These are phyloP conservation scores for Neurospora terricola DNA, from an alignment of 495 filamentous ascomycete genomes.

Conservation along the genomic window DNA sequence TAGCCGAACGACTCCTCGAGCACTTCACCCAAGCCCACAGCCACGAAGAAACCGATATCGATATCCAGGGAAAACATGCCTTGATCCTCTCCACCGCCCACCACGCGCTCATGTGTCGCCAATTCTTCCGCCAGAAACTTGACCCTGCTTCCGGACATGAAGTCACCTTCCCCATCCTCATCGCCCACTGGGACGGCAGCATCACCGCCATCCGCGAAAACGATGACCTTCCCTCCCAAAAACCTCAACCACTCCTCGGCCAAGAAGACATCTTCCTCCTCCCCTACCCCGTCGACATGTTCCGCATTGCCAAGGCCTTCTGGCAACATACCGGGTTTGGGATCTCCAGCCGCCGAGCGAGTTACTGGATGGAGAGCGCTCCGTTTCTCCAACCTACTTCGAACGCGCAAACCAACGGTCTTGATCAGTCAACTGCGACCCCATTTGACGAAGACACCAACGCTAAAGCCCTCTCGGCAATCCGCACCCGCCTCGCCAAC, in stretches of 20 bases:
- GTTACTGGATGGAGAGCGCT: constrained; percentile 9
- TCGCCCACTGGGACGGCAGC: constrained; percentile 5
- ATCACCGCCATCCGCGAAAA: too few relatives aligned
- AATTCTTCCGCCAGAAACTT: background rate
- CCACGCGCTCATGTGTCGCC: background rate
- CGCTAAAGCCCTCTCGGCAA: background rate
- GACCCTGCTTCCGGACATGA: background rate
- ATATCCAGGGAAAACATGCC: background rate
- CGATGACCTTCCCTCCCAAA: background rate
- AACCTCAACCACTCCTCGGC: background rate
- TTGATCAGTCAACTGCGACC: background rate
- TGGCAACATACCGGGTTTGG: constrained; percentile 23
- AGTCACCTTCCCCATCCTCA: background rate
- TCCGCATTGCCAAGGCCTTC: constrained; percentile 7
- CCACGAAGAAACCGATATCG: background rate
- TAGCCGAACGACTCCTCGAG: constrained; percentile 1
- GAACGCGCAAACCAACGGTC: background rate
- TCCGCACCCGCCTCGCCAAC: constrained; percentile 1
- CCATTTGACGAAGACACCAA: background rate
- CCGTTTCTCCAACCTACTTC: background rate
- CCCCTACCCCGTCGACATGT: constrained; percentile 4
- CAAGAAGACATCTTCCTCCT: constrained; percentile 10
- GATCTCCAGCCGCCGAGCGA: constrained; percentile 19
- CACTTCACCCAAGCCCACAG: background rate
- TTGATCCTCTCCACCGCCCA: background rate